These are phyloP conservation scores for Helenozyma baotianmanensis DNA, from an alignment of 805 yeast species.

Conservation along the genomic window DNA sequence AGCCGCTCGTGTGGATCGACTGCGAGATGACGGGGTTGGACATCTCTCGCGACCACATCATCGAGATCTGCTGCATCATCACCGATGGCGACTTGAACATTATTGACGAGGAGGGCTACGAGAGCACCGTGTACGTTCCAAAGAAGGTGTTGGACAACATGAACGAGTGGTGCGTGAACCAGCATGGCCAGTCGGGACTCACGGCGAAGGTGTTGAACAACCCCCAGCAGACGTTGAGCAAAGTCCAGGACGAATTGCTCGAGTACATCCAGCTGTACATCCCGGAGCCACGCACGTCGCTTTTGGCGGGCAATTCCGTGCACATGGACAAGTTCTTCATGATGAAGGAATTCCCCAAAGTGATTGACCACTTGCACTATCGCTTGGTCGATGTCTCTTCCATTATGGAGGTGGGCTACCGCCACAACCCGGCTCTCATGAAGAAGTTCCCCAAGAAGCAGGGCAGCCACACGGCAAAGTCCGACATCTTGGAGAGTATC, in stretches of 20 bases:
- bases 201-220: constrained; percentile 63
- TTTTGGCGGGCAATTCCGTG: constrained; percentile 87
- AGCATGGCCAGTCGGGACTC: constrained; percentile 75
- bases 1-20: constrained; percentile 84
- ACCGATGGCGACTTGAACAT: constrained; percentile 79
- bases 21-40: constrained; percentile 98
- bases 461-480: constrained; percentile 77
- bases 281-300: constrained; percentile 50
- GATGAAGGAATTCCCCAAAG: constrained; percentile 76
- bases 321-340: constrained; percentile 89
- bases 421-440: constrained; percentile 70
- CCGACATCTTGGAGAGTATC: constrained; percentile 87
- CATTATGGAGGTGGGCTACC: constrained; percentile 69
- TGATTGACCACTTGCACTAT: constrained; percentile 58
- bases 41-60: constrained; percentile 71
- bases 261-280: constrained; percentile 55
- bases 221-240: constrained; percentile 44
- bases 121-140: constrained; percentile 72
- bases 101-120: constrained; percentile 69
- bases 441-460: constrained; percentile 56
- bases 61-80: constrained; percentile 86
- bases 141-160: constrained; percentile 58
- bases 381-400: constrained; percentile 89
- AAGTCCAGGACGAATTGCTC: constrained; percentile 64
- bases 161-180: constrained; percentile 85